These are phyloP conservation scores for Epichloe sibirici DNA, from an alignment of 2,329 filamentous ascomycete species.

Conservation along the genomic window DNA sequence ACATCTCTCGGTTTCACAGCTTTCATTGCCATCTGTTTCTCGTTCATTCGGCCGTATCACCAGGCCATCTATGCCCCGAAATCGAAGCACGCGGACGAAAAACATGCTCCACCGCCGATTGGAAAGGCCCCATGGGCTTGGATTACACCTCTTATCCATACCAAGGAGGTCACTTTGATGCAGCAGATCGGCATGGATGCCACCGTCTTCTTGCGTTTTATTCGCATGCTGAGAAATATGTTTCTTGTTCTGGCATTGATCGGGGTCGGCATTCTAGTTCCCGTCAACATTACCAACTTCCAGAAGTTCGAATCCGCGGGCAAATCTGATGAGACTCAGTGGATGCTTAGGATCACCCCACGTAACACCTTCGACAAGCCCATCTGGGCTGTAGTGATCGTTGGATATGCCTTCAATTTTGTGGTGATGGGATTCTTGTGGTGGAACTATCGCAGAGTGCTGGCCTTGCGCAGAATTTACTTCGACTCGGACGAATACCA, in stretches of 20 bases:
- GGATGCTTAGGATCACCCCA: slow-evolving; percentile 50
- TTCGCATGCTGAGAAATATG: slow-evolving; percentile 84
- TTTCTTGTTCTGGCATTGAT: slow-evolving; percentile 62
- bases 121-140: slow-evolving; percentile 83
- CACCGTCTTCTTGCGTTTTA: slow-evolving; percentile 77
- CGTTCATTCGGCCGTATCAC: slow-evolving; percentile 80
- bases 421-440: slow-evolving; percentile 72
- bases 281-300: slow-evolving; percentile 53
- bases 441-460: slow-evolving; percentile 74
- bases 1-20: slow-evolving; percentile 67
- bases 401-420: slow-evolving; percentile 57
- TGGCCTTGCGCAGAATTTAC: slow-evolving; percentile 60
- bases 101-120: slow-evolving; percentile 76
- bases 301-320: slow-evolving; percentile 11
- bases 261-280: slow-evolving; percentile 67
- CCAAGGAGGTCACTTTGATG: slow-evolving; percentile 64
- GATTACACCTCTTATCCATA: slow-evolving; percentile 66
- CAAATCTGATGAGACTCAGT: slow-evolving; percentile 16
- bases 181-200: slow-evolving; percentile 85
- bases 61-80: slow-evolving; percentile 89
- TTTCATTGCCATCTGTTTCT: slow-evolving; percentile 70
- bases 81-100: slow-evolving; percentile 81
- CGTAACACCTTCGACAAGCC: slow-evolving; percentile 37
- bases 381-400: slow-evolving; percentile 47
- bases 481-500: slow-evolving; percentile 84